Base-by-base conservation (phyloP, 108 stramenopile genomes). In the Bacterosira constricta region DNA sequence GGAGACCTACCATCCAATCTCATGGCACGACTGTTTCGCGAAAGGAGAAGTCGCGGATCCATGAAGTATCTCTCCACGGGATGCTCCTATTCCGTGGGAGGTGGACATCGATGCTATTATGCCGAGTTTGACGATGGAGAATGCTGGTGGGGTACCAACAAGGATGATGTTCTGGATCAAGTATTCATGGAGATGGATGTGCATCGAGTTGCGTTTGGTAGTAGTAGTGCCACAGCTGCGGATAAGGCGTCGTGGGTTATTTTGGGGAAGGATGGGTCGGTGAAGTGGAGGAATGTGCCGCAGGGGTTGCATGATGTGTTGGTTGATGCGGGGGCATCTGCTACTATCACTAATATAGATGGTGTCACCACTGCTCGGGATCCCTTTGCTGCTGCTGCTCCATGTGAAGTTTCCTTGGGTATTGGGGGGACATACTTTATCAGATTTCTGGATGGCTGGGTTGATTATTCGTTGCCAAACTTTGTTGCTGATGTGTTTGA, bases 281-380 rank as follows among this genome's bases (percentile, higher is more conserved):
- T 80, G 11, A 87, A 77, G 20, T 94, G 88, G 85, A 89, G 85
- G 73, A 91, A 91, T 66, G 56, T 94, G 8, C 90, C 92, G 17
- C 74, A 66, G 13, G 77, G 84, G 20, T 69, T 94, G 59, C 85
- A 88, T 23, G 64, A 81, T 37, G 42, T 73, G 15, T 65, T 94
- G 64, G 63, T 76, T 38, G 41, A 47, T 39, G 35, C 85, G 18
- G 38, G 86, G 20, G 71, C 80, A 3, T 58, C 8, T 35, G 37
- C 38, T 20, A 36, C 29, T 12, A 18, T 20, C 5, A 4, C 18
- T 41, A 30, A 9, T 9, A 26, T 17, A 13, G 10, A 8, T 10
- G 25, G 15, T 37, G 23, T 9, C 10, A 36, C 59, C 12, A n/a
- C 59, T 29, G 4, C 5, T 9, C 5, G 1, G 61, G 44, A 11